Base-by-base conservation (phyloP, 768 basidiomycete species). In the Kwoniella bestiolae region DNA sequence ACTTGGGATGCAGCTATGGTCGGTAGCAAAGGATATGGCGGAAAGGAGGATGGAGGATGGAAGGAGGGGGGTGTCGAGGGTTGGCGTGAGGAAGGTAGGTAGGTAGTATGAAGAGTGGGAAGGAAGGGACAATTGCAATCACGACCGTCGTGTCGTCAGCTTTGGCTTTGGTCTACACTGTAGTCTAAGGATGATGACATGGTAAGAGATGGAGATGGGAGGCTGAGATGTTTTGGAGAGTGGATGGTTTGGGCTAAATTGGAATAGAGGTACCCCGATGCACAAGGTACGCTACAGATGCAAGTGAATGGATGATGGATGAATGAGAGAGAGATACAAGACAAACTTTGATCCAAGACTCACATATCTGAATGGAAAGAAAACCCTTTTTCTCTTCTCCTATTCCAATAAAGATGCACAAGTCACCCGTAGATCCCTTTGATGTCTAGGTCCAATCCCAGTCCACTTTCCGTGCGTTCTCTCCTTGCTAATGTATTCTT, bases 151-250 rank as follows among this genome's bases (percentile, higher is more conserved):
- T n/a, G 28, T 34, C 47, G 60, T 62, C 50, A 62, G 60, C 60
- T 52, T 21, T 25, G 41, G 31, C 31, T 51, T 12, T 14, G 32
- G 18, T n/a, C 28, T 41, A 14, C 18, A 18, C 8, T 41, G 38
- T 41, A 41, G 12, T 11, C 12, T 41, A 18, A 14, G 38, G 38
- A 47, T 18, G 5, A 16, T 21, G 26, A 44, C 11, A 12, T 9
- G 8, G 31, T 11, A 6, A 0, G 12, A 21, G 21, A 31, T 12
- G n/a, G 9, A 16, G 14, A 26, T 5, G 23, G 60, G 28, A 45
- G 60, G 50, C 51, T 51, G 60, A 45, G 18, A 62, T 62, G 60
- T 62, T 62, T 53, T 60, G 38, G 60, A 32, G 31, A 61, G 26
- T 49, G 16, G 49, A 41, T 41, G 38, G 56, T 32, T 55, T 34